phyloP scores from a whole-genome alignment of 495 filamentous ascomycete genomes.

The Neurospora cerealis region DNA sequence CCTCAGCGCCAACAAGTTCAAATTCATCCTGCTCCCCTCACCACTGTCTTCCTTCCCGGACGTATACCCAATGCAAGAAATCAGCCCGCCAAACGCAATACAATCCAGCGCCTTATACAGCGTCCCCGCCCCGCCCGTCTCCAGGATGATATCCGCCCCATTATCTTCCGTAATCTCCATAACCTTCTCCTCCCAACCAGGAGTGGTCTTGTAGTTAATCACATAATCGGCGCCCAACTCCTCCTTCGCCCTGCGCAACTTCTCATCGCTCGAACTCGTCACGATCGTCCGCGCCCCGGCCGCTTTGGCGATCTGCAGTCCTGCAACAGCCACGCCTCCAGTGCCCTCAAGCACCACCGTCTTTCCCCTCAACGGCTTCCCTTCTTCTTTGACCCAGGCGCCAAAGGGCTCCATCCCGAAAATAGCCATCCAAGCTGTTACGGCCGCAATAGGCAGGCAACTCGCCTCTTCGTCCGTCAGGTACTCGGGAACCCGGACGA shows the following conservation, averaged over 20 bases:
- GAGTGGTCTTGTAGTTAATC: conserved; percentile 35
- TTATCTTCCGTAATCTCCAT: conserved; percentile 23
- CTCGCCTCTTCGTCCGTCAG: conserved; percentile 31
- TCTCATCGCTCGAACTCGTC: conserved; percentile 36
- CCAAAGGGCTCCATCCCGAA: conserved; percentile 36
- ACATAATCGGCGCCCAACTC: conserved; percentile 30
- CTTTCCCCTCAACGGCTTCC: conserved; percentile 13
- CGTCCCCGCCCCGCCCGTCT: conserved; percentile 39
- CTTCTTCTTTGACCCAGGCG: conserved; percentile 1
- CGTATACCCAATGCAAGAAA: conserved; percentile 36
- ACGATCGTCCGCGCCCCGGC: conserved; percentile 28
- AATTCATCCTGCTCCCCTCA: conserved; percentile 25
- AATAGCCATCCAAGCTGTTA: conserved; percentile 40
- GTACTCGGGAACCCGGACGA: conserved; percentile 31
- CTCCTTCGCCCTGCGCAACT: conserved; percentile 28
- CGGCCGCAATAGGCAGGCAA: conserved; percentile 32
- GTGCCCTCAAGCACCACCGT: conserved; percentile 37
- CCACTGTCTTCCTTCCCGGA: conserved; percentile 31
- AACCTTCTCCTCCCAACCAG: conserved; percentile 34
- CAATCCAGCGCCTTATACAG: conserved; percentile 30
- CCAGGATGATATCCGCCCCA: conserved; percentile 40
- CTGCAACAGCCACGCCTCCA: conserved; percentile 30
- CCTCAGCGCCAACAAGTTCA: conserved; percentile 27
- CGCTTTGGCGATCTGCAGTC: conserved; percentile 30
- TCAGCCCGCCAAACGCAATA: conserved; percentile 33